Evolutionary conservation across 257 asterid genomes (phyloP).

Genomic region (Euphrasia confusa): DNA sequence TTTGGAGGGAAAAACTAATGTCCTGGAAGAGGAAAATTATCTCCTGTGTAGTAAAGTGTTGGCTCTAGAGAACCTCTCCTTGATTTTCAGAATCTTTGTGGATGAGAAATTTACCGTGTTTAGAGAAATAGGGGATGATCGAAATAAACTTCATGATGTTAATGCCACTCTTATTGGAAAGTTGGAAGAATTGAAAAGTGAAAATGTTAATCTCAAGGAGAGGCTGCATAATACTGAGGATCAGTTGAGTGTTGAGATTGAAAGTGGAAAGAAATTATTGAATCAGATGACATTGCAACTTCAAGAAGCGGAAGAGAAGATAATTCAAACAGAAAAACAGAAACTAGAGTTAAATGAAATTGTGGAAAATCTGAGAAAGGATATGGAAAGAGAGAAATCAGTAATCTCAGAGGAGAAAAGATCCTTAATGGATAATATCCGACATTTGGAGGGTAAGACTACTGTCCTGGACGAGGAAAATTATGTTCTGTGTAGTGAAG

Average conservation of each 20-base stretch:
- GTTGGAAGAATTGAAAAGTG: conserved; percentile 45
- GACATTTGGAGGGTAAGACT: conserved; percentile 41
- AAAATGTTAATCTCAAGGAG: conserved; percentile 40
- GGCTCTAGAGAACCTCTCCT: conserved; percentile 46
- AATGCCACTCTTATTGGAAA: conserved; percentile 42
- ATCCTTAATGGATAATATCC: conserved; percentile 36
- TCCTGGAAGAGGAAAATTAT: conserved; percentile 59
- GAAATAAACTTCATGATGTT: conserved; percentile 31
- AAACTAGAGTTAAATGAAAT: conserved; percentile 36
- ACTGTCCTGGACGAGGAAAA: conserved; percentile 59
- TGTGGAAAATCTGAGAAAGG: conserved; percentile 37
- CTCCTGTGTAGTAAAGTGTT: conserved; percentile 39
- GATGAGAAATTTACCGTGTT: conserved; percentile 47
- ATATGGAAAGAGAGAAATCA: conserved; percentile 34
- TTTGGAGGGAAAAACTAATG: conserved; percentile 41
- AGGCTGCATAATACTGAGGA: conserved; percentile 43
- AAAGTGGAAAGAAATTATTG: conserved; percentile 35
- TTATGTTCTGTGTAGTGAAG: conserved; percentile 33
- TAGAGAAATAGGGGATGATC: conserved; percentile 43
- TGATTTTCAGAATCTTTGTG: conserved; percentile 45
- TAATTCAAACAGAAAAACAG: conserved; percentile 36
- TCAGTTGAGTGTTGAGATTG: conserved; percentile 33
- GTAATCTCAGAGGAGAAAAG: conserved; percentile 42
- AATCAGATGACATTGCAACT: conserved; percentile 39
- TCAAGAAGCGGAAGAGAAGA: conserved; percentile 44